Evolutionary conservation across 2,329 filamentous ascomycete species (phyloP).

Genomic region (Ophiosphaerella narmari): DNA sequence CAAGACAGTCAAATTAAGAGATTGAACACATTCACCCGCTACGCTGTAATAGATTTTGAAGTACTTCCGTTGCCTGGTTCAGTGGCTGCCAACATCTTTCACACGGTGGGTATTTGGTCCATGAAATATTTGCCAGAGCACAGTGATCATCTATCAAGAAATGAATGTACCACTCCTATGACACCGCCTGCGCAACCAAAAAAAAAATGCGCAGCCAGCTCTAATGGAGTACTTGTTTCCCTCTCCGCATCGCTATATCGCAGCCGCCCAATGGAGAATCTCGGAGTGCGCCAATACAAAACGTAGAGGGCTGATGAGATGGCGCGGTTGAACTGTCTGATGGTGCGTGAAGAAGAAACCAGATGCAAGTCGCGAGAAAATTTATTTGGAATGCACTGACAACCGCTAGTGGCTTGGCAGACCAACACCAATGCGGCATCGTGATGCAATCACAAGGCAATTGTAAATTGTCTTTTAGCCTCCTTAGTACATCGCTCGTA

Average conservation of each 20-base stretch:
- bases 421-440: too few species aligned
- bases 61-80: too few species aligned
- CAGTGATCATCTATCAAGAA: too few species aligned
- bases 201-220: slow-evolving; percentile 68
- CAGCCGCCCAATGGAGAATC: slow-evolving; percentile 49
- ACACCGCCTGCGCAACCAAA: slow-evolving; percentile 77
- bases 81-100: too few species aligned
- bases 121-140: too few species aligned
- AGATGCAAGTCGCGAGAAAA: slow-evolving; percentile 18
- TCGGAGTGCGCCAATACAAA: slow-evolving; percentile 42
- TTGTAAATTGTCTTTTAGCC: too few species aligned
- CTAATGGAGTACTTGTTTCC: slow-evolving; percentile 67
- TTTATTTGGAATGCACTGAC: slow-evolving; percentile 13
- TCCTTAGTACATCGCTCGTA: too few species aligned
- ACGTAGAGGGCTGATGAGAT: slow-evolving; percentile 45
- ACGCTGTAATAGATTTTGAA: too few species aligned
- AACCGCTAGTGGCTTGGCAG: not conserved
- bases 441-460: too few species aligned
- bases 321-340: slow-evolving; percentile 47
- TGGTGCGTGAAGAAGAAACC: slow-evolving; percentile 38
- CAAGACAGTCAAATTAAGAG: too few species aligned
- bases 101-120: too few species aligned
- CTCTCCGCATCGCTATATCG: slow-evolving; percentile 66
- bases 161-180: slow-evolving; percentile 76
- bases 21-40: too few species aligned